Conservation (phyloP, 2,329 filamentous ascomycete species). For the Phyllosticta ampelicida region DNA sequence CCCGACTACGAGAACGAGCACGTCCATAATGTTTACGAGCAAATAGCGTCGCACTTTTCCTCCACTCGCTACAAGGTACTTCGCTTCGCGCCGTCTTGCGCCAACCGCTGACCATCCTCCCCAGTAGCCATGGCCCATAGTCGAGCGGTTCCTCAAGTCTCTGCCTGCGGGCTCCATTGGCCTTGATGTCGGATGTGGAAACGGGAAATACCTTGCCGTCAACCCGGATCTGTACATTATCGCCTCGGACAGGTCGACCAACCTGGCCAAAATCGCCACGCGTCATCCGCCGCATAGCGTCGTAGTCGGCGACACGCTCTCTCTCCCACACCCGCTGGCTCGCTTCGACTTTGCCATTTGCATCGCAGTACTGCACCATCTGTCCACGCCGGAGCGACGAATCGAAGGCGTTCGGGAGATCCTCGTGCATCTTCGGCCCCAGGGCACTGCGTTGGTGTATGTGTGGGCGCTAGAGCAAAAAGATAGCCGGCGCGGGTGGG, state of each 20-base stretch:
- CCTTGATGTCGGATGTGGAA: conserved; percentile 88
- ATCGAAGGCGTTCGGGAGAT: conserved; percentile 62
- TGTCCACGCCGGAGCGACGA: conserved; percentile 66
- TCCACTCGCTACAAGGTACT: conserved; percentile 60
- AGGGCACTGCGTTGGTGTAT: conserved; percentile 56
- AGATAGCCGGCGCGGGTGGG: conserved; percentile 77
- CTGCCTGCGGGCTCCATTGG: conserved; percentile 64
- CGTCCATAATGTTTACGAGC: conserved; percentile 85
- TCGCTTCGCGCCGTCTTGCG: neutral
- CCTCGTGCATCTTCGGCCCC: conserved; percentile 49
- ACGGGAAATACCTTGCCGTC: conserved; percentile 86
- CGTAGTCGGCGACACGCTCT: conserved; percentile 70
- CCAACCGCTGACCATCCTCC: conserved; percentile 2
- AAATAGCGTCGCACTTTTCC: conserved; percentile 76
- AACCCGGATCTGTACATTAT: conserved; percentile 70
- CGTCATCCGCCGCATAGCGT: conserved; percentile 50
- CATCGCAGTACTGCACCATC: conserved; percentile 88
- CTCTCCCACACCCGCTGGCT: conserved; percentile 60
- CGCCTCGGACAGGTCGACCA: conserved; percentile 63
- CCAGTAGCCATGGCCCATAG: conserved; percentile 75
- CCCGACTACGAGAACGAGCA: conserved; percentile 70
- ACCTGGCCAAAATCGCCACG: conserved; percentile 47
- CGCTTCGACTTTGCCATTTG: conserved; percentile 82
- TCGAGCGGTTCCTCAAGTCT: conserved; percentile 62
- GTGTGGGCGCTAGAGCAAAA: conserved; percentile 96